phyloP scores from a whole-genome alignment of 1,284 basidiomycete species.

The Moesziomyces sp. region DNA sequence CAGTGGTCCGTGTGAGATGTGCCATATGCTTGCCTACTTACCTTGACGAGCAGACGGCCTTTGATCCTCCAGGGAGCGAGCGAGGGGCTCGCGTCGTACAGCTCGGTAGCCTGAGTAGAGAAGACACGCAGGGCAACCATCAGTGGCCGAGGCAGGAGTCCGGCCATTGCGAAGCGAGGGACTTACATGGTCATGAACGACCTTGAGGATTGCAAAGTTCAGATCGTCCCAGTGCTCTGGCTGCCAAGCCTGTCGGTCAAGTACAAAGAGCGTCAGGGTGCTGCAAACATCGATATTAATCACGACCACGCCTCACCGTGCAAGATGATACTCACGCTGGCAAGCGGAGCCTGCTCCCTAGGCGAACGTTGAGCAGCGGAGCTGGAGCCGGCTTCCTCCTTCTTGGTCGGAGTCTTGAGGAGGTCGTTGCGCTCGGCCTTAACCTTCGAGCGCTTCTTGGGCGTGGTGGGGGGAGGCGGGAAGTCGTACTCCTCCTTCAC shows the following conservation, averaged over 20 bases:
- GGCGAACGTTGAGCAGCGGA: neutral
- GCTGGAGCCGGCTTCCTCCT: constrained; percentile 6
- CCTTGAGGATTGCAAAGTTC: constrained; percentile 48
- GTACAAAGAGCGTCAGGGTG: neutral
- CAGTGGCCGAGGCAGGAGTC: no score
- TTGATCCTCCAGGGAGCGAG: constrained; percentile 33
- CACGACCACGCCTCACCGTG: no score
- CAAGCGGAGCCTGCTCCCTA: constrained; percentile 12
- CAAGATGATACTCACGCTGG: constrained; percentile 6
- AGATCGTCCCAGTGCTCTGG: constrained; percentile 26
- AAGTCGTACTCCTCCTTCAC: neutral
- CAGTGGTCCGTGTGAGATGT: neutral
- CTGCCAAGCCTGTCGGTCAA: constrained; percentile 13
- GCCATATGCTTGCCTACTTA: constrained; percentile 1
- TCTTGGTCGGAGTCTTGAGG: constrained; percentile 25
- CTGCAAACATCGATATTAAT: neutral
- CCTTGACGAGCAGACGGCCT: constrained; percentile 33
- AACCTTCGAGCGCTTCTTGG: constrained; percentile 11
- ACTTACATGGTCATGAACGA: constrained; percentile 33
- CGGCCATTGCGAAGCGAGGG: neutral
- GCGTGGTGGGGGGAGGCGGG: constrained; percentile 9
- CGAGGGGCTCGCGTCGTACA: constrained; percentile 34
- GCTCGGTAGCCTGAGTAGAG: constrained; percentile 15
- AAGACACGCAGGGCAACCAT: neutral
- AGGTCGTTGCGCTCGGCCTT: constrained; percentile 12